Evolutionary conservation across 352 stramenopile species (phyloP).

Genomic region (Globisporangium carolinianum): DNA sequence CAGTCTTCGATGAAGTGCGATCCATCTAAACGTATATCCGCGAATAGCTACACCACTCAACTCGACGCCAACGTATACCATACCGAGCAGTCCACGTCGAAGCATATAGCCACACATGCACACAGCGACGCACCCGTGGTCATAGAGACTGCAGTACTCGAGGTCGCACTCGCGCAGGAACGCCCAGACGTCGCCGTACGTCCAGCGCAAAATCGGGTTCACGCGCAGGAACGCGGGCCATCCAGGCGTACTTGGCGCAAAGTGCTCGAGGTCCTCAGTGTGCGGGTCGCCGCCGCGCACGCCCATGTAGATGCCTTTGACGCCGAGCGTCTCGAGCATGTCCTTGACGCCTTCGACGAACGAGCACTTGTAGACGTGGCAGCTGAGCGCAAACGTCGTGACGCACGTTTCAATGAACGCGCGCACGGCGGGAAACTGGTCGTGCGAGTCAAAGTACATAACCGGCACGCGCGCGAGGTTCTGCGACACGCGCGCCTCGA

Average conservation of each 20-base stretch:
- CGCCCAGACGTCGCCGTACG: slow-evolving; percentile 92
- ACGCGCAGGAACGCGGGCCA: slow-evolving; percentile 96
- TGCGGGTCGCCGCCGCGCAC: slow-evolving; percentile 91
- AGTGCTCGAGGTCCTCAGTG: slow-evolving; percentile 81
- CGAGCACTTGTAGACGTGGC: slow-evolving; percentile 80
- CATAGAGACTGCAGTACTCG: slow-evolving; percentile 88
- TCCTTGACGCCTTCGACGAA: slow-evolving; percentile 92
- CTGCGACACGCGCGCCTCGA: slow-evolving; percentile 37
- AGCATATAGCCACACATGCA: not conserved
- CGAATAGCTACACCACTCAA: no score
- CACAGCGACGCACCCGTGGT: slow-evolving; percentile 59
- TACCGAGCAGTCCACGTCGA: no score
- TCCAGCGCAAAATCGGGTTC: slow-evolving; percentile 98
- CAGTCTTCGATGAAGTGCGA: no score
- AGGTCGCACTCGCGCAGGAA: slow-evolving; percentile 87
- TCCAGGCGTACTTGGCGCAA: slow-evolving; percentile 75
- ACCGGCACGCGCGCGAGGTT: slow-evolving; percentile 62
- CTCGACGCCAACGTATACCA: no score
- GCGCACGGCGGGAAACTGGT: slow-evolving; percentile 93
- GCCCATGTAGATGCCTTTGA: slow-evolving; percentile 89
- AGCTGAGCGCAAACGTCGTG: slow-evolving; percentile 43
- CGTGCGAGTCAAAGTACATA: slow-evolving; percentile 95
- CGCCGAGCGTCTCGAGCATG: slow-evolving; percentile 77
- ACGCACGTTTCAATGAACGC: slow-evolving; percentile 81
- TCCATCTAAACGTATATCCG: no score